phyloP scores from a whole-genome alignment of 768 basidiomycete species.

The Tricholoma flavovirens region DNA sequence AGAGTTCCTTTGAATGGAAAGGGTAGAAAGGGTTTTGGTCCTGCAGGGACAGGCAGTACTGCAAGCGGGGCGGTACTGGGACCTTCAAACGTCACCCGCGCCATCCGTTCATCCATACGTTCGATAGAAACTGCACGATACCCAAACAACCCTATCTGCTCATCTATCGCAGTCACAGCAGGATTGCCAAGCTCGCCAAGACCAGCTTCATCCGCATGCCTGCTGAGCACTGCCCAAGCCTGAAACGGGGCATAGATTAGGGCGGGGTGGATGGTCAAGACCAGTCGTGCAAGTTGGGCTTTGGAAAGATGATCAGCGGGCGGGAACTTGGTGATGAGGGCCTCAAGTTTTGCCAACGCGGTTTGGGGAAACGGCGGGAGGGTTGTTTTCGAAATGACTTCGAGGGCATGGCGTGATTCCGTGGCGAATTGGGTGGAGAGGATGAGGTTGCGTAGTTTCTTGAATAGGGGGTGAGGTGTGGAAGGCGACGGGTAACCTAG shows the following conservation, averaged over 20 bases:
- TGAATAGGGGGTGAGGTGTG: conserved; percentile 25
- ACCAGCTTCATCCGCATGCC: conserved; percentile 48
- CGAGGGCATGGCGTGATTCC: conserved; percentile 50
- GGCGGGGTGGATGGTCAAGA: conserved; percentile 55
- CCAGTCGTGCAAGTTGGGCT: conserved; percentile 45
- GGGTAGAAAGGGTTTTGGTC: conserved; percentile 36
- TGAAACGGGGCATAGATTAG: conserved; percentile 48
- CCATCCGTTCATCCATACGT: conserved; percentile 35
- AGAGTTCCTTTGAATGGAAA: conserved; percentile 37
- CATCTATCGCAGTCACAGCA: conserved; percentile 31
- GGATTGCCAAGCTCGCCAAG: conserved; percentile 51
- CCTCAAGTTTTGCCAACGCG: conserved; percentile 44
- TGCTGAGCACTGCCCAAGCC: conserved; percentile 56
- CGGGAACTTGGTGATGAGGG: conserved; percentile 44
- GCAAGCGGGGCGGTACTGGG: conserved; percentile 24
- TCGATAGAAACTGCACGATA: conserved; percentile 39
- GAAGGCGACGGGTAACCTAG: conserved; percentile 14
- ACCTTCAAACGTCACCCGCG: conserved; percentile 36
- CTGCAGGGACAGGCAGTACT: conserved; percentile 39
- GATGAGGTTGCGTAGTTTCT: conserved; percentile 50
- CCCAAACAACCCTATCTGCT: conserved; percentile 46
- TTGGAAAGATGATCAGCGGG: conserved; percentile 36
- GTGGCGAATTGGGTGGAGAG: conserved; percentile 58
- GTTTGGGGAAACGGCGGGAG: conserved; percentile 65
- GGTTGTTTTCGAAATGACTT: conserved; percentile 45